These are phyloP conservation scores for Yarrowia porcina DNA, from an alignment of 805 yeast species.

Conservation along the genomic window DNA sequence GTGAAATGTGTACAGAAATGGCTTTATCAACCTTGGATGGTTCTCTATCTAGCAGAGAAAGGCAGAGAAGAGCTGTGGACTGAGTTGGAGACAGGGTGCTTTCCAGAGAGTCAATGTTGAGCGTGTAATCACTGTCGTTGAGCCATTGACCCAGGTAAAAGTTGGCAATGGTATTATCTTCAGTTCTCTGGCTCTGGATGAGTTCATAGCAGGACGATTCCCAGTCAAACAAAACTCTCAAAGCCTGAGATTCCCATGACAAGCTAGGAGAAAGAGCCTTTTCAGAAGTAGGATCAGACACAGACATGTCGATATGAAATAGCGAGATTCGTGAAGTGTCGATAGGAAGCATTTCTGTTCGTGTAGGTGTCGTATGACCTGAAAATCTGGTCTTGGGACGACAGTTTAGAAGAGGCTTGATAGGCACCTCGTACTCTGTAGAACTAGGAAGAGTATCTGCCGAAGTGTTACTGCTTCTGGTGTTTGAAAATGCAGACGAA, in stretches of 20 bases:
- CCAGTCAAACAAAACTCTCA: constrained; percentile 18
- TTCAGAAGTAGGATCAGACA: neutral
- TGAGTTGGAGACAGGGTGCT: neutral
- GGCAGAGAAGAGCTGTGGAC: neutral
- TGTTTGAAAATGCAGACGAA: neutral
- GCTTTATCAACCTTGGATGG: constrained; percentile 1
- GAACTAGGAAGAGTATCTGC: neutral
- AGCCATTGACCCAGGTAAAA: constrained; percentile 22
- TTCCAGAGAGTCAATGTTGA: neutral
- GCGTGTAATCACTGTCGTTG: neutral
- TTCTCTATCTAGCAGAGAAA: neutral
- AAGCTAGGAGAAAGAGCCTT: neutral
- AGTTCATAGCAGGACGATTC: constrained; percentile 16
- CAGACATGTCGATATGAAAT: neutral
- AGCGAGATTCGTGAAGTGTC: constrained; percentile 15
- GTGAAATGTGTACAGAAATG: neutral
- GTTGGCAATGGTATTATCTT: constrained; percentile 2
- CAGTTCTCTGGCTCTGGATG: constrained; percentile 8
- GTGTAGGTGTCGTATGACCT: neutral
- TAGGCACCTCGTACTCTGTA: neutral
- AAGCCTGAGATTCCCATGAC: constrained; percentile 15
- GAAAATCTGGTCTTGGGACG: constrained; percentile 3
- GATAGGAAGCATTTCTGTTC: neutral
- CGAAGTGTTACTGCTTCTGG: constrained; percentile 14
- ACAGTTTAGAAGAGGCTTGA: constrained; percentile 1